Percentiles rank a stretch among this genome's conserved stretches.
Conservation (phyloP, 2,329 filamentous ascomycete species). For the Ceratocystis cubensis region DNA sequence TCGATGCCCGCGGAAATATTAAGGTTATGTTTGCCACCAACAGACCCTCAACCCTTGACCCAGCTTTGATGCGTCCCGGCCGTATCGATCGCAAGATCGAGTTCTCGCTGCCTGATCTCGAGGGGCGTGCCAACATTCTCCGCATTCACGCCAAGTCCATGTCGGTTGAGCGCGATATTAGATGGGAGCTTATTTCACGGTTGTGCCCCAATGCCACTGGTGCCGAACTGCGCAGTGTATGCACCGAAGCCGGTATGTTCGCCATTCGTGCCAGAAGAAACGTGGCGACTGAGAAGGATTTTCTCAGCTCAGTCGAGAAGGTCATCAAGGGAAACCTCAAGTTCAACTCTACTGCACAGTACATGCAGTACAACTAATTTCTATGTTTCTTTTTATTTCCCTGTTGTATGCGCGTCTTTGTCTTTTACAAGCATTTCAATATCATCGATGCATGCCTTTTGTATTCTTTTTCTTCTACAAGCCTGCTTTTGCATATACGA, state of each 20-base stretch:
- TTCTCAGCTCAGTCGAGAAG: slow-evolving; percentile 95
- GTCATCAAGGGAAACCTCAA: slow-evolving; percentile 98
- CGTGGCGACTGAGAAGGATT: slow-evolving; percentile 98
- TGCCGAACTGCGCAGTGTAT: slow-evolving; percentile 89
- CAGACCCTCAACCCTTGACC: slow-evolving; percentile 85
- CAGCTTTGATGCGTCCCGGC: slow-evolving; percentile 91
- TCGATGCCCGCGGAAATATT: slow-evolving; percentile 94
- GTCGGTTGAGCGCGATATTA: slow-evolving; percentile 96
- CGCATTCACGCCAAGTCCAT: slow-evolving; percentile 99
- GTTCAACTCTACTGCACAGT: slow-evolving; percentile 96
- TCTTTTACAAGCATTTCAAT: slow-evolving; percentile 8
- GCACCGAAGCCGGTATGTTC: slow-evolving; percentile 97
- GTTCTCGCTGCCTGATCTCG: slow-evolving; percentile 92
- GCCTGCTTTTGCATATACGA: too few species aligned
- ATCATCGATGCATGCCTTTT: slow-evolving; percentile 4
- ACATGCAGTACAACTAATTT: slow-evolving; percentile 94
- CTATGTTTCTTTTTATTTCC: slow-evolving; percentile 11
- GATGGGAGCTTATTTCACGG: slow-evolving; percentile 96
- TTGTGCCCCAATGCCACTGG: slow-evolving; percentile 95
- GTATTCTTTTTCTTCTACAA: neutral
- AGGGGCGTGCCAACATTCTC: slow-evolving; percentile 92
- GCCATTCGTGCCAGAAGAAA: slow-evolving; percentile 89
- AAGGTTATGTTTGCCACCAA: slow-evolving; percentile 99
- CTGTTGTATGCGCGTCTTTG: slow-evolving; percentile 3
- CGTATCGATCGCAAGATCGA: slow-evolving; percentile 99